Evolutionary conservation across 768 basidiomycete genomes (phyloP), one percentile per base, ranked within the genome.

Genomic region (Auriculariales sp.): DNA sequence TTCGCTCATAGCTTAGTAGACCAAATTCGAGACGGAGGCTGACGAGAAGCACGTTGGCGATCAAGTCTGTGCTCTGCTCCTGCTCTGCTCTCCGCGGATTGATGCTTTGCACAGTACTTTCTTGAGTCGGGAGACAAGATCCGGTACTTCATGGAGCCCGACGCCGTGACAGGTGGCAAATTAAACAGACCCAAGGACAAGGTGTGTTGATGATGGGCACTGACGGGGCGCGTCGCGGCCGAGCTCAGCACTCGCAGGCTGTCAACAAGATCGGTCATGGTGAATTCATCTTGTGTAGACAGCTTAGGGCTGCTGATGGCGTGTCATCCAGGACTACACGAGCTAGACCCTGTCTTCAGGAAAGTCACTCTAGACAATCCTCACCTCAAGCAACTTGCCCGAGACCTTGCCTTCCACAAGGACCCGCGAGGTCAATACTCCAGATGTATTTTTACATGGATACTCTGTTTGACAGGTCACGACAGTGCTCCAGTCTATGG

Each of bases 221-320:
- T 25, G 14, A 6, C 5, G 35, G n/a, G n/a, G n/a, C n/a, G n/a
- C n/a, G 12, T 7, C 39, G 36, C 22, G 39, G 65, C 12, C 15
- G 35, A n/a, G n/a, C n/a, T n/a, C n/a, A n/a, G n/a, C n/a, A n/a
- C 35, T 9, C 35, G 42, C 78, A 75, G 57, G 79, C 89, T 1
- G 85, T 98, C 25, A 99, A 99, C 66, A 99, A 99, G 75, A 91
- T 93, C 53, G 85, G 89, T 2, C 88, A 91, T 61, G 89, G 88
- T 86, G 56, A 49, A 67, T 54, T 27, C 25, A 51, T 39, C 47
- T 49, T 28, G 33, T 47, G 28, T 29, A 33, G 17, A 24, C 29
- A 29, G 49, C 2, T 33, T 28, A 42, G 39, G 47, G 28, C 27
- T 35, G 31, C n/a, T 33, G 49, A 50, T 15, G 29, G 34, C 33